Percentiles rank a stretch among this genome's conserved stretches.
These are phyloP conservation scores for Geosiphon pyriformis DNA, from an alignment of 192 early-diverging fungal genomes.

Conservation along the genomic window DNA sequence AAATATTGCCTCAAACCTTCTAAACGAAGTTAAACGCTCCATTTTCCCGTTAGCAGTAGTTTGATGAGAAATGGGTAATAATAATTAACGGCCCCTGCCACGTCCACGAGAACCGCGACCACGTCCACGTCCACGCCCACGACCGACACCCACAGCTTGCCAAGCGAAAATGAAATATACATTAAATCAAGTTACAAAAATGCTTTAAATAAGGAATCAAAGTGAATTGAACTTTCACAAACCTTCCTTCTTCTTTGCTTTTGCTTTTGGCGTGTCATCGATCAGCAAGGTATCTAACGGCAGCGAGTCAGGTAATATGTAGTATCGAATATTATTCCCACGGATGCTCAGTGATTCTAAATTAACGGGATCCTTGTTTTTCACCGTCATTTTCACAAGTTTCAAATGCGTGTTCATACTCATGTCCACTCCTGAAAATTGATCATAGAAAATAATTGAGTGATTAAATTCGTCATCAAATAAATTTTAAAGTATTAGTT, in stretches of 20 bases:
- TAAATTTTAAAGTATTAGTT: neutral
- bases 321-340: slow-evolving; percentile 93
- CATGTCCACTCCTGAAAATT: slow-evolving; percentile 88
- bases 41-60: too few relatives aligned
- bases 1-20: too few relatives aligned
- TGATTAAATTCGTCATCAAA: neutral
- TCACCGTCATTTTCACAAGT: slow-evolving; percentile 97
- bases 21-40: too few relatives aligned
- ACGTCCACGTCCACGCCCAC: slow-evolving; percentile 71
- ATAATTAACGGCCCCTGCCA: slow-evolving; percentile 44
- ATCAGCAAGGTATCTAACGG: slow-evolving; percentile 94
- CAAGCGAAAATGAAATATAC: slow-evolving; percentile 5
- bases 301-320: slow-evolving; percentile 91
- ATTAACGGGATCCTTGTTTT: slow-evolving; percentile 81
- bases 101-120: slow-evolving; percentile 59
- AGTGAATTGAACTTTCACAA: slow-evolving; percentile 2
- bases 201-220: neutral
- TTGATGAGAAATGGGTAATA: too few relatives aligned
- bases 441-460: neutral
- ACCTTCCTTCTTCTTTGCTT: slow-evolving; percentile 81
- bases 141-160: slow-evolving; percentile 37
- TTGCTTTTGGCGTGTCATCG: slow-evolving; percentile 91
- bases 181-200: slow-evolving; percentile 5
- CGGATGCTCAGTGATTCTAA: slow-evolving; percentile 93
- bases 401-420: slow-evolving; percentile 99